Evolutionary conservation across 2,329 filamentous ascomycete genomes (phyloP).

Genomic region (Epichloe uncinata): DNA sequence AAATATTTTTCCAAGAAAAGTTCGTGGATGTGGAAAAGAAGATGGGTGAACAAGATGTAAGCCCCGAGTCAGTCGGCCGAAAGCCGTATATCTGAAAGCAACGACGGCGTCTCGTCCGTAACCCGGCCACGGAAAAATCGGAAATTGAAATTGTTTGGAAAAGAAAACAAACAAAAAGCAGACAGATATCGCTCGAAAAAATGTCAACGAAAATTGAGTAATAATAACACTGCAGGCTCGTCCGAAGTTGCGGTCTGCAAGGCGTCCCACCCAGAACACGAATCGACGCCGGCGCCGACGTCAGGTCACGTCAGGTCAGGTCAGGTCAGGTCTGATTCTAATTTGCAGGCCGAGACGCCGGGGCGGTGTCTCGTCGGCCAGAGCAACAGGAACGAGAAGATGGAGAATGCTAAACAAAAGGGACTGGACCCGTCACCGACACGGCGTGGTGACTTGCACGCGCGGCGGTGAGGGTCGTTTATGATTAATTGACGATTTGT

Average conservation of each 20-base stretch:
- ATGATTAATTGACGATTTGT: too few species aligned
- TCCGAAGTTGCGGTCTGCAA: constrained; percentile 5
- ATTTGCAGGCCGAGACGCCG: background rate
- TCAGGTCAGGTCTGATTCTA: too few species aligned
- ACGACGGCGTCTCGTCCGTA: background rate
- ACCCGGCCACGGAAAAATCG: background rate
- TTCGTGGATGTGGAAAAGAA: background rate
- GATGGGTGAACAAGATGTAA: background rate
- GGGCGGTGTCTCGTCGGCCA: background rate
- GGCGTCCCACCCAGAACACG: background rate
- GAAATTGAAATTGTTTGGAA: too few species aligned
- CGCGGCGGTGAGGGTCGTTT: too few species aligned
- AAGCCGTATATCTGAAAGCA: background rate
- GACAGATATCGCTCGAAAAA: background rate
- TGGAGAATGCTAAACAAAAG: too few species aligned
- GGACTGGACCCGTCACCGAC: too few species aligned
- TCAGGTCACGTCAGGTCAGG: too few species aligned
- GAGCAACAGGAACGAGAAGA: background rate
- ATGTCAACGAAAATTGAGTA: background rate
- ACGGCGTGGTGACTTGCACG: too few species aligned
- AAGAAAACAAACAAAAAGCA: background rate
- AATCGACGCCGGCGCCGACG: too few species aligned
- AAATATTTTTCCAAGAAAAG: background rate
- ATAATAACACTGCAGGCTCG: background rate
- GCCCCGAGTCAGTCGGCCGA: background rate